These are phyloP conservation scores for Starmerella apis DNA, from an alignment of 805 yeast species.

Conservation along the genomic window DNA sequence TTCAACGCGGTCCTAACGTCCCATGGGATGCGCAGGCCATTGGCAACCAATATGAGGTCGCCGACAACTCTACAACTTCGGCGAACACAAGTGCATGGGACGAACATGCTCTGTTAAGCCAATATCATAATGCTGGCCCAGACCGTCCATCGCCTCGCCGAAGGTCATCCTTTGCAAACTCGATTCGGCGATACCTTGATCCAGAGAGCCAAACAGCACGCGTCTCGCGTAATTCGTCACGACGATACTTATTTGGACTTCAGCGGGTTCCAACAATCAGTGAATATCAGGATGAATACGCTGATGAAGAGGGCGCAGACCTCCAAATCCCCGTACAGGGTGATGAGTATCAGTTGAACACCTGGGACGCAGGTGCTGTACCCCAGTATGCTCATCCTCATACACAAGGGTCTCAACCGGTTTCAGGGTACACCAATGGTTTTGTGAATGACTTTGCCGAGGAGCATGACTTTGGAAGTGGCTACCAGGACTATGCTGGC, in stretches of 20 bases:
- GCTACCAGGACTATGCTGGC: slow-evolving; percentile 7
- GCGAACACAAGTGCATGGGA: neutral
- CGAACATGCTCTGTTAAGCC: slow-evolving; percentile 1
- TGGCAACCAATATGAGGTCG: neutral
- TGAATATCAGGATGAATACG: slow-evolving; percentile 24
- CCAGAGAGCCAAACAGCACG: slow-evolving; percentile 13
- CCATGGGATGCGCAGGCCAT: slow-evolving; percentile 19
- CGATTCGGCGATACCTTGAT: slow-evolving; percentile 13
- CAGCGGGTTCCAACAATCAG: slow-evolving; percentile 10
- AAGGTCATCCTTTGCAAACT: slow-evolving; percentile 13
- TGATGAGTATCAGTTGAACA: slow-evolving; percentile 33
- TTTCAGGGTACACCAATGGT: slow-evolving; percentile 20
- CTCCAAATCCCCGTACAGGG: slow-evolving; percentile 33
- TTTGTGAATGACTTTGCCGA: slow-evolving; percentile 15
- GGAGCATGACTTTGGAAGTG: slow-evolving; percentile 20
- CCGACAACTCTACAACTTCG: slow-evolving; percentile 1
- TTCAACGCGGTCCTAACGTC: neutral
- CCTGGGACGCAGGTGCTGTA: slow-evolving; percentile 19
- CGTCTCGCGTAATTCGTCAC: slow-evolving; percentile 9
- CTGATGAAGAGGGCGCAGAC: slow-evolving; percentile 23
- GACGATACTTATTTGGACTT: slow-evolving; percentile 14
- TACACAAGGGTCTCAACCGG: neutral
- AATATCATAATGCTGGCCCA: neutral
- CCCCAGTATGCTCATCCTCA: neutral
- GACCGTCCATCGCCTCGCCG: slow-evolving; percentile 5